phyloP scores from a whole-genome alignment of 176 grass and related monocot genomes.

The Triticum monococcum region DNA sequence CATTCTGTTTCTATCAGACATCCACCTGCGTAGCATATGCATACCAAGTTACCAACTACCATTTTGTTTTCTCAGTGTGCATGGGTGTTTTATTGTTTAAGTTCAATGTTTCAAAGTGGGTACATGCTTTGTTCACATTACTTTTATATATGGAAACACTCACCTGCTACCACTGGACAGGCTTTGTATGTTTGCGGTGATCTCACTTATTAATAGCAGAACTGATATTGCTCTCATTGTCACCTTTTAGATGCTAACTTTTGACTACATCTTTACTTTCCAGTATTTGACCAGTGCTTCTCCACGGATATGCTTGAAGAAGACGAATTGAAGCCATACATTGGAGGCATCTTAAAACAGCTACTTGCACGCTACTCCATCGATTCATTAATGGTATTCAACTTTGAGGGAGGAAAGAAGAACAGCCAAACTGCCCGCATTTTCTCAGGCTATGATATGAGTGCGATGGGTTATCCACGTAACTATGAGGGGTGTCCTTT shows the following conservation, averaged over 20 bases:
- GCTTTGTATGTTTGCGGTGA: neutral
- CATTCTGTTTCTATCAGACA: neutral
- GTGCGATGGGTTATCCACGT: constrained; percentile 83
- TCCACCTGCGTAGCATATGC: neutral
- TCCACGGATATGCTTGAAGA: constrained; percentile 72
- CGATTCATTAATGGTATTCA: constrained; percentile 91
- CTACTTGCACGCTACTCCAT: constrained; percentile 65
- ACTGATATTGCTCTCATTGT: neutral
- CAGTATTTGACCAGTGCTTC: constrained; percentile 91
- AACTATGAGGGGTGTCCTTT: constrained; percentile 91
- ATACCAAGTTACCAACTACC: neutral
- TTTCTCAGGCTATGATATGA: constrained; percentile 75
- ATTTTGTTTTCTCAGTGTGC: neutral
- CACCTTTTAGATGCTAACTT: constrained; percentile 17
- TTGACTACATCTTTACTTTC: constrained; percentile 16
- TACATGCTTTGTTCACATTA: neutral
- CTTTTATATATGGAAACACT: constrained; percentile 8
- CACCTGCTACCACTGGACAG: neutral
- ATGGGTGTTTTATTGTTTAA: neutral
- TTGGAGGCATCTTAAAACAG: constrained; percentile 70
- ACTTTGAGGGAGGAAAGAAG: constrained; percentile 66
- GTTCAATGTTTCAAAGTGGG: neutral
- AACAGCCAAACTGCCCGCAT: constrained; percentile 66
- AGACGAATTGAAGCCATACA: constrained; percentile 58
- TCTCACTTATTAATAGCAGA: neutral